Base-by-base conservation (phyloP, 2,329 filamentous ascomycete genomes). In the Fusarium camptoceras region DNA sequence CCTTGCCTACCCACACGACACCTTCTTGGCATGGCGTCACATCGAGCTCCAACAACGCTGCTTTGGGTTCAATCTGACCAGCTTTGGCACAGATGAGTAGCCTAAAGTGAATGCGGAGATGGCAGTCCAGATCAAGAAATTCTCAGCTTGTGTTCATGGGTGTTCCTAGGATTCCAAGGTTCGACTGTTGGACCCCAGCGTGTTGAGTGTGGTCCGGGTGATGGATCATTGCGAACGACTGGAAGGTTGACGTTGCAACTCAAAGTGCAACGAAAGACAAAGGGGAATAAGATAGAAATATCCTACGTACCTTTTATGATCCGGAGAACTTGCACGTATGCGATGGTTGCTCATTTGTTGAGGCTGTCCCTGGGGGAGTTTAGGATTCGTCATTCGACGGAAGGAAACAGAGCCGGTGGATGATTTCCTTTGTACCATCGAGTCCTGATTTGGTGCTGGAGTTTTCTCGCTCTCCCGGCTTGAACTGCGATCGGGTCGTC, bases 351-450 rank as follows among this genome's bases (percentile, higher is more conserved):
- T 78, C 47, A 84, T 83, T 56, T 79, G 81, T 62, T 84, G 83
- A 62, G 84, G 83, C 6, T 75, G 68, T 27, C 85, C 85, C 64
- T 86, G 85, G 6, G 85, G 84, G 20, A 87, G 76, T 22, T 78
- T 77, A 6, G 82, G 83, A 66, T 85, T 81, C 1, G 74, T 76
- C 28, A 80, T 81, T n/a, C 78, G 75, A 6, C 80, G 82, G 70
- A 87, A 87, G 11, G 80, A 81, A 55, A 87, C 80, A 16, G 83
- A 86, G 30, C 83, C 82, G 31, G 81, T 75, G 3, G 85, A 87
- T 15, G 80, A 80, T 68, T 85, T 85, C 80, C 51, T 78, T 68
- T 75, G 71, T 28, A 72, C 77, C 71, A 73, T 78, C 24, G 34
- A 60, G 10, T 57, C 48, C 9, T 53, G 55, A 15, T 20, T 41